These are phyloP conservation scores for Veloporphyrellus conicus DNA, from an alignment of 1,284 basidiomycete species.

Conservation along the genomic window DNA sequence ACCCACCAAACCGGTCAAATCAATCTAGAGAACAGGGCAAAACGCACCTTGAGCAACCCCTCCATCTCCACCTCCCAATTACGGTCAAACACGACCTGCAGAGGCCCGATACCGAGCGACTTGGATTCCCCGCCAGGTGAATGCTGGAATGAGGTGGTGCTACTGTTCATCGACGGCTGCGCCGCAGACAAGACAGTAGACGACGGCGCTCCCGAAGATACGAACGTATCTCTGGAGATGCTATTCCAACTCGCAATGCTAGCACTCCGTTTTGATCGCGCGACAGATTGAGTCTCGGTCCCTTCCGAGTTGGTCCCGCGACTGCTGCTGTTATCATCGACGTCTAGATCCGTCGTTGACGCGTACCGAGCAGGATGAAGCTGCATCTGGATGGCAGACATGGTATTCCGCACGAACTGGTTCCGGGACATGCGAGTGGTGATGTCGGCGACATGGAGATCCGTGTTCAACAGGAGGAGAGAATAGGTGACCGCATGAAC, in stretches of 20 bases:
- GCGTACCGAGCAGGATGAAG: constrained; percentile 49
- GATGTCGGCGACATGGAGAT: constrained; percentile 92
- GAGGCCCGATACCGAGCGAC: constrained; percentile 29
- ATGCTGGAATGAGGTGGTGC: constrained; percentile 41
- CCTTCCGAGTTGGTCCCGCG: constrained; percentile 49
- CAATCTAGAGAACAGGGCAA: neutral
- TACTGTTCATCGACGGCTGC: constrained; percentile 34
- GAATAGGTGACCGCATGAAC: constrained; percentile 94
- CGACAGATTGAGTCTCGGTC: constrained; percentile 42
- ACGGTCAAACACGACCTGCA: constrained; percentile 51
- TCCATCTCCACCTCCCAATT: constrained; percentile 87
- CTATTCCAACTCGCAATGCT: constrained; percentile 82
- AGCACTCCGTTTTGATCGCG: constrained; percentile 69
- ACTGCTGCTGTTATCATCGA: constrained; percentile 63
- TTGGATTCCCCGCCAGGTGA: constrained; percentile 42
- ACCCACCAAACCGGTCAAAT: constrained; percentile 8
- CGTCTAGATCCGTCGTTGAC: constrained; percentile 60
- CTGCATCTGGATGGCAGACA: constrained; percentile 79
- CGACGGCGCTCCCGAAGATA: constrained; percentile 38
- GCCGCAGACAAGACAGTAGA: constrained; percentile 33
- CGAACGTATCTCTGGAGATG: constrained; percentile 54
- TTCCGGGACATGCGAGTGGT: constrained; percentile 85
- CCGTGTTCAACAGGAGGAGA: constrained; percentile 91
- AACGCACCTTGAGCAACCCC: constrained; percentile 69
- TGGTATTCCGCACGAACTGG: constrained; percentile 92